Evolutionary conservation across 2,329 filamentous ascomycete genomes (phyloP).

Genomic region (Cordyceps pruinosa): DNA sequence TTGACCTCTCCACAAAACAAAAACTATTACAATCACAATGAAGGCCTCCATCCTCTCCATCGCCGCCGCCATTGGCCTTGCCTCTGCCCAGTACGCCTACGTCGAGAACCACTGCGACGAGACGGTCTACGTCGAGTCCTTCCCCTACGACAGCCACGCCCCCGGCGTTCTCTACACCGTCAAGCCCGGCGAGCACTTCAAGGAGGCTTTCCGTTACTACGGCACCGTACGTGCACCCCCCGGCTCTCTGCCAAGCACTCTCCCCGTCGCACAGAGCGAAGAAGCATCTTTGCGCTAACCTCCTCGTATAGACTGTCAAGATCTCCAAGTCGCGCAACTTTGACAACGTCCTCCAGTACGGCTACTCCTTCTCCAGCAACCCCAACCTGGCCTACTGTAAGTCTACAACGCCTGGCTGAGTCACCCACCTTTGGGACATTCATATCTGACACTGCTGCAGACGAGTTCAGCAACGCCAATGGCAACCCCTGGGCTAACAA

Average conservation of each 20-base stretch:
- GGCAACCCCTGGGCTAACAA: conserved; percentile 34
- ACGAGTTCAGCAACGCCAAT: conserved; percentile 33
- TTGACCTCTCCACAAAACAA: background rate
- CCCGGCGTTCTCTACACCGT: conserved; percentile 28
- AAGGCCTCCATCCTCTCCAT: conserved; percentile 22
- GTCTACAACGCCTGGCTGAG: conserved; percentile 13
- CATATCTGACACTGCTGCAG: conserved; percentile 18
- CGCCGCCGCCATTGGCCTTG: conserved; percentile 27
- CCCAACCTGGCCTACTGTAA: conserved; percentile 34
- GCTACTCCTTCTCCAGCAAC: conserved; percentile 32
- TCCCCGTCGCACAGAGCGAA: background rate
- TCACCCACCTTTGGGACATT: background rate
- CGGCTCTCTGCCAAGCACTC: background rate
- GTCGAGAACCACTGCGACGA: conserved; percentile 30
- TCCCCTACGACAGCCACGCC: conserved; percentile 25
- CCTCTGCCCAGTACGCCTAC: conserved; percentile 28
- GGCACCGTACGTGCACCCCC: conserved; percentile 30
- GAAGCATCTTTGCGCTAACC: background rate
- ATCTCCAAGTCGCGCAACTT: conserved; percentile 32
- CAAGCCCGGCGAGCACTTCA: conserved; percentile 27
- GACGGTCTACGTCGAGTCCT: conserved; percentile 32
- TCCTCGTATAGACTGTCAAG: conserved; percentile 32
- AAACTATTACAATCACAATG: conserved; percentile 19
- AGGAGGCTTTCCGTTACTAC: conserved; percentile 26
- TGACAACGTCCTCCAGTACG: conserved; percentile 32